Conservation (phyloP, 331 rosid species). For the Malus hybrid region DNA sequence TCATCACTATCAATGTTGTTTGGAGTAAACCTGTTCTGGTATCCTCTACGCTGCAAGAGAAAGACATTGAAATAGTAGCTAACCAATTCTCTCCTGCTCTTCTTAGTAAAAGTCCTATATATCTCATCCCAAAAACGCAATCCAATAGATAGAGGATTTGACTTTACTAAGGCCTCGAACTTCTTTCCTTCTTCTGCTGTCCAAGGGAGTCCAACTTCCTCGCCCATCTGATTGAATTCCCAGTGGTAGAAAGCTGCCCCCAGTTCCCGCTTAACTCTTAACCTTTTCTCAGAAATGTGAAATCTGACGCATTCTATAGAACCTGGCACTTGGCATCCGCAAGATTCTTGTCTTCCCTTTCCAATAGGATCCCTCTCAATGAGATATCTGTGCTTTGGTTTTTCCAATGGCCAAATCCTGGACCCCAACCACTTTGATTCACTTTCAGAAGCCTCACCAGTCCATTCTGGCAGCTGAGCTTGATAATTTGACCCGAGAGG, state of each 20-base stretch:
- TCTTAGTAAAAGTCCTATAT: conserved; percentile 40
- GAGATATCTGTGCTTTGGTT: conserved; percentile 26
- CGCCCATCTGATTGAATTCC: conserved; percentile 59
- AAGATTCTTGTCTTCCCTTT: conserved; percentile 72
- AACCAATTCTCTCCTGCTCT: conserved; percentile 64
- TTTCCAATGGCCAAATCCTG: conserved; percentile 54
- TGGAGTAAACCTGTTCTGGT: conserved; percentile 71
- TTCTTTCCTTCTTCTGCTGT: conserved; percentile 46
- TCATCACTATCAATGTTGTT: conserved; percentile 58
- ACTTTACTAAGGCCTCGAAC: conserved; percentile 40
- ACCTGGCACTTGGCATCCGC: conserved; percentile 56
- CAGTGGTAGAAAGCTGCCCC: conserved; percentile 49
- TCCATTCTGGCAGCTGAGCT: conserved; percentile 73
- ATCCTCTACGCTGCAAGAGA: conserved; percentile 65
- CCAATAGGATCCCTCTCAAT: conserved; percentile 92
- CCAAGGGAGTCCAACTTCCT: conserved; percentile 52
- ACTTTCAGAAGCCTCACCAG: conserved; percentile 38
- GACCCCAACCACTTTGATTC: conserved; percentile 75
- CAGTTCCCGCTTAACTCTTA: conserved; percentile 53
- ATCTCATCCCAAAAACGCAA: conserved; percentile 55
- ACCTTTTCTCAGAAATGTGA: conserved; percentile 66
- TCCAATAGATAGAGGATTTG: conserved; percentile 37
- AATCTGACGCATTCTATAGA: conserved; percentile 64
- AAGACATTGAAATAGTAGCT: conserved; percentile 87
- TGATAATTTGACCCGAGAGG: conserved; percentile 46